Conservation (phyloP, 768 basidiomycete species). For the Nidularia sp. region DNA sequence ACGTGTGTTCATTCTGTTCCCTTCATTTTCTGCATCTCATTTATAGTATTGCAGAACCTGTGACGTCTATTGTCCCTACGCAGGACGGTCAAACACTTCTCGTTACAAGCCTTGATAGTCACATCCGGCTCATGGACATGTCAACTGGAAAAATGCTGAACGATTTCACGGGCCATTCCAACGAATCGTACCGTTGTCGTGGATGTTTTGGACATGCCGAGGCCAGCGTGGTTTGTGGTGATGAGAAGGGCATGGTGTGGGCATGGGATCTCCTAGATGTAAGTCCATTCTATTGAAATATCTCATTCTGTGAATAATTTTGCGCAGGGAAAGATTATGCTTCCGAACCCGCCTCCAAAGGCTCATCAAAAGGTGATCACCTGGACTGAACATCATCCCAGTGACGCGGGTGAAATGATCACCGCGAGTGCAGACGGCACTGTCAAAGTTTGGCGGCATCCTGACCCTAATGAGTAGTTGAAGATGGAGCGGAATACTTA, state of each 20-base stretch:
- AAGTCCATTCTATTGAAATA: slow-evolving; percentile 11
- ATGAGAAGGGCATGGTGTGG: slow-evolving; percentile 88
- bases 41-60: slow-evolving; percentile 56
- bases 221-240: slow-evolving; percentile 78
- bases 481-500: no score
- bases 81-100: slow-evolving; percentile 79
- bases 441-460: slow-evolving; percentile 81
- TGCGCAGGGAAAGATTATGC: slow-evolving; percentile 61
- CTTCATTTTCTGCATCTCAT: not conserved
- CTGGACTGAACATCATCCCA: slow-evolving; percentile 90
- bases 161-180: slow-evolving; percentile 75
- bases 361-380: slow-evolving; percentile 83
- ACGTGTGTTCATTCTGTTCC: slow-evolving; percentile 45
- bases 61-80: slow-evolving; percentile 79
- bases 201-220: slow-evolving; percentile 84
- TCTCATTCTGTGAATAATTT: slow-evolving; percentile 4
- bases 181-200: slow-evolving; percentile 72
- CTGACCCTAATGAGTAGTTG: slow-evolving; percentile 10
- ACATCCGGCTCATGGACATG: slow-evolving; percentile 82
- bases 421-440: slow-evolving; percentile 91
- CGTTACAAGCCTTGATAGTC: slow-evolving; percentile 80
- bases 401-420: slow-evolving; percentile 75
- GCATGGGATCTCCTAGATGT: slow-evolving; percentile 93
- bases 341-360: slow-evolving; percentile 71
- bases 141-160: slow-evolving; percentile 81